phyloP scores from a whole-genome alignment of 352 stramenopile species.

The Phytophthora meadii region DNA sequence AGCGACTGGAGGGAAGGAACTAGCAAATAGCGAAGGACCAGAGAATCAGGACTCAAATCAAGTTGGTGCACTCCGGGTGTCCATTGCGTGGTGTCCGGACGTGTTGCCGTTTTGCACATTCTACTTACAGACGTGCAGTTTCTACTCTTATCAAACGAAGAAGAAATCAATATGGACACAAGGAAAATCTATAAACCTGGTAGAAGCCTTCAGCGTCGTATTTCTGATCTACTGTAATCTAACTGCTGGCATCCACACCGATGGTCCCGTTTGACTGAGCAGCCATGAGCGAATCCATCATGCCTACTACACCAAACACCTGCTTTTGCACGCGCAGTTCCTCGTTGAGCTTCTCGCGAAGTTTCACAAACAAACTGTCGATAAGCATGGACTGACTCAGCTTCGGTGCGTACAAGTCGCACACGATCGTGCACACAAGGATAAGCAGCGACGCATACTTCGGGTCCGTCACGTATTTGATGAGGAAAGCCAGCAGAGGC shows the following conservation, averaged over 20 bases:
- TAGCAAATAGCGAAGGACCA: conserved; percentile 33
- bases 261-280: conserved; percentile 77
- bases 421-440: conserved; percentile 92
- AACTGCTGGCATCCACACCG: conserved; percentile 35
- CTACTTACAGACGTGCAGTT: background rate
- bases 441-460: conserved; percentile 94
- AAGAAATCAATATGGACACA: conserved; percentile 16
- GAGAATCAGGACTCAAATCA: conserved; percentile 26
- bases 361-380: conserved; percentile 95
- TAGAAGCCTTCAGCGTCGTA: conserved; percentile 32
- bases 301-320: conserved; percentile 85
- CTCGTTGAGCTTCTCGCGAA: conserved; percentile 86
- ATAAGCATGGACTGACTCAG: conserved; percentile 91
- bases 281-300: conserved; percentile 91
- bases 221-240: conserved; percentile 37
- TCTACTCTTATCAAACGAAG: too few species aligned
- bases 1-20: conserved; percentile 10
- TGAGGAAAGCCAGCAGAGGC: conserved; percentile 94
- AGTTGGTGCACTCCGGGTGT: conserved; percentile 20
- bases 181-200: conserved; percentile 36
- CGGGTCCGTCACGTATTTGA: conserved; percentile 95
- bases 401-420: conserved; percentile 94
- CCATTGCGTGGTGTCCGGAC: conserved; percentile 14
- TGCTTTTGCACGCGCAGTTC: conserved; percentile 90
- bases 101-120: conserved; percentile 30